Percentiles rank a stretch among this genome's conserved stretches.
Conservation (phyloP, 73 alveolate genomes). For the Tetrahymena thermophila region DNA sequence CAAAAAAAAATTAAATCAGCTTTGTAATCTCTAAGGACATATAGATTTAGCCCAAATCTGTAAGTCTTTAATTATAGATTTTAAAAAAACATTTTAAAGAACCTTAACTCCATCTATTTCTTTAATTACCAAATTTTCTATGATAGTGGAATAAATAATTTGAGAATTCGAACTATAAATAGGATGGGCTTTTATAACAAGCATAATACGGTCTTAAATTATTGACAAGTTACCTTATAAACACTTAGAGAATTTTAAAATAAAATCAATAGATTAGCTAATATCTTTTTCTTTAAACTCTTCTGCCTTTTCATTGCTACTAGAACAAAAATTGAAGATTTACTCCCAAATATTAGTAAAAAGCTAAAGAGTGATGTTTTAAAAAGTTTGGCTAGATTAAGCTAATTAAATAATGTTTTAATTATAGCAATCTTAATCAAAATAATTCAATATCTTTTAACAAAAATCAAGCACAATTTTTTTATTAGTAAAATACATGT, state of each 20-base stretch:
- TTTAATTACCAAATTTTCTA: neutral
- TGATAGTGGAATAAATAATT: neutral
- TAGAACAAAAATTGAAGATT: neutral
- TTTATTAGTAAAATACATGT: neutral
- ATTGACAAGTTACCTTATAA: neutral
- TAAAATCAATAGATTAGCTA: neutral
- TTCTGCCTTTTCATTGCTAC: neutral
- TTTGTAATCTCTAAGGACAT: neutral
- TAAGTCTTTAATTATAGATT: neutral
- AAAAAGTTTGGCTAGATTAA: neutral
- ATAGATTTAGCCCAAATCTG: neutral
- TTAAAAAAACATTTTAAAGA: neutral
- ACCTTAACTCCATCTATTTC: neutral
- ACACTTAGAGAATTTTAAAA: neutral
- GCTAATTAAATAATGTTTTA: neutral
- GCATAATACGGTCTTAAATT: neutral
- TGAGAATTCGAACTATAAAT: neutral
- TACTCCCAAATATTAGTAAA: neutral
- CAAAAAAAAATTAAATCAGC: neutral
- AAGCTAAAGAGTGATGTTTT: neutral
- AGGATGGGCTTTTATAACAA: neutral
- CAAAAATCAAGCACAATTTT: neutral
- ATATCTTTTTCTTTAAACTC: neutral
- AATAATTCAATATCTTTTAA: neutral
- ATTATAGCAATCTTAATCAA: neutral